Evolutionary conservation across 2,329 filamentous ascomycete genomes (phyloP), one percentile per base, ranked within the genome.

Genomic region (Metarhizium sp.): DNA sequence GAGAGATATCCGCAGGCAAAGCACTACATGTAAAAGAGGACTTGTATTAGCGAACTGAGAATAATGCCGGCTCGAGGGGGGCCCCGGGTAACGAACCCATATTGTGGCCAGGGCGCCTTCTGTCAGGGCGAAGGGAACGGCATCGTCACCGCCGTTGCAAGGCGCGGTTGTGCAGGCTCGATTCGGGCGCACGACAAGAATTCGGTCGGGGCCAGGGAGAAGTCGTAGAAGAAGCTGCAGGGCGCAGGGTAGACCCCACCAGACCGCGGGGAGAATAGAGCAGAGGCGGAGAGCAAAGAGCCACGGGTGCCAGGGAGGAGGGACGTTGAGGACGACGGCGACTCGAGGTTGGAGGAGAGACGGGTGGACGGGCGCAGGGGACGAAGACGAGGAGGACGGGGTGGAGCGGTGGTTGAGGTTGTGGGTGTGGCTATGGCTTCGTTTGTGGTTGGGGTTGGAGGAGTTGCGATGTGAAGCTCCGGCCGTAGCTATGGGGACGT

Each of bases 1-100:
- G 86, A 87, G 58, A 91, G 78, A 69, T 90, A 90, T 54, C 85
- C 88, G 20, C 86, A 88, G 57, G 87, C 85, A 65, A 81, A 84
- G 73, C 87, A 90, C 87, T 90, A 64, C 25, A 52, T 43, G 32
- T 40, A 18, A 7, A 54, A 47, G 25, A 29, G 29, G 43, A 42
- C 47, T 45, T 16, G 36, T 16, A 42, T 34, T 47, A 43, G 18
- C 38, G n/a, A 18, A 34, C 11, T 11, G 20, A 20, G 38, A 4
- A 2, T 13, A 6, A 20, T 29, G 25, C 25, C 30, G 42, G 16
- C n/a, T 6, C 6, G 6, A 14, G 20, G 10, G 34, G 47, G 16
- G 36, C 11, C 13, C 20, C 16, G 2, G n/a, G 29, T 18, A 57
- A 74, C 81, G 64, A 75, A 88, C 86, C 86, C 87, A 89, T 69